Percentiles rank a stretch among this genome's conserved stretches.
Conservation (phyloP, 2,329 filamentous ascomycete genomes). For the Achaetomium macrosporum region DNA sequence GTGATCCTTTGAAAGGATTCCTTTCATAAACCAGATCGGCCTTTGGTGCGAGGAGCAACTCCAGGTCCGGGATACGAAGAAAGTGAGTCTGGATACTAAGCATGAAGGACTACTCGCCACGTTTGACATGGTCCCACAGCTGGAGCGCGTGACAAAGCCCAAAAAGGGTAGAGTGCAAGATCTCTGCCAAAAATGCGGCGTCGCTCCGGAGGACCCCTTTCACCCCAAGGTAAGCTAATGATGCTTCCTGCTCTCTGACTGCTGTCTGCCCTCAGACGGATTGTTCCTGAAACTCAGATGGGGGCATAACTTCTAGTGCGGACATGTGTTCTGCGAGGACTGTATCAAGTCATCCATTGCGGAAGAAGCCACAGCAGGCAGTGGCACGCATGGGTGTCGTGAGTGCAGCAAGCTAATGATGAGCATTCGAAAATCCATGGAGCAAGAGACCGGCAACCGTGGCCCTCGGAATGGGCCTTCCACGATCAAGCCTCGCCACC, state of each 20-base stretch:
- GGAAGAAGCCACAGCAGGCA: background rate
- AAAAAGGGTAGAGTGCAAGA: background rate
- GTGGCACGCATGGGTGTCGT: background rate
- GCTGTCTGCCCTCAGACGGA: no score
- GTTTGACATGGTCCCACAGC: background rate
- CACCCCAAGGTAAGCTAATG: background rate
- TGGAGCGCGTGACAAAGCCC: background rate
- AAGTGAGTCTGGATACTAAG: background rate
- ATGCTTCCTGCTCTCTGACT: no score
- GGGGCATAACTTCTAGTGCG: slow-evolving; percentile 30
- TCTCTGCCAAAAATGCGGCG: background rate
- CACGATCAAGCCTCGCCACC: background rate
- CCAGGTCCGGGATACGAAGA: background rate
- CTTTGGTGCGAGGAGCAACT: slow-evolving; percentile 13
- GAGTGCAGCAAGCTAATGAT: background rate
- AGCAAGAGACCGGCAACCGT: background rate
- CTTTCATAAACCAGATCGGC: slow-evolving; percentile 12
- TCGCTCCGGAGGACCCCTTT: background rate
- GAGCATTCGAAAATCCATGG: background rate
- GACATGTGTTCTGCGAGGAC: slow-evolving; percentile 28
- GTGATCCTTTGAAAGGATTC: slow-evolving; percentile 4
- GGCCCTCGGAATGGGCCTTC: background rate
- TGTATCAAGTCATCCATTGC: slow-evolving; percentile 20
- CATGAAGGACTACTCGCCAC: background rate
- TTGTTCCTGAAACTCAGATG: no score